Evolutionary conservation across 1,284 basidiomycete species (phyloP), one percentile per base, ranked within the genome.

Genomic region (Ceratobasidium sp.): DNA sequence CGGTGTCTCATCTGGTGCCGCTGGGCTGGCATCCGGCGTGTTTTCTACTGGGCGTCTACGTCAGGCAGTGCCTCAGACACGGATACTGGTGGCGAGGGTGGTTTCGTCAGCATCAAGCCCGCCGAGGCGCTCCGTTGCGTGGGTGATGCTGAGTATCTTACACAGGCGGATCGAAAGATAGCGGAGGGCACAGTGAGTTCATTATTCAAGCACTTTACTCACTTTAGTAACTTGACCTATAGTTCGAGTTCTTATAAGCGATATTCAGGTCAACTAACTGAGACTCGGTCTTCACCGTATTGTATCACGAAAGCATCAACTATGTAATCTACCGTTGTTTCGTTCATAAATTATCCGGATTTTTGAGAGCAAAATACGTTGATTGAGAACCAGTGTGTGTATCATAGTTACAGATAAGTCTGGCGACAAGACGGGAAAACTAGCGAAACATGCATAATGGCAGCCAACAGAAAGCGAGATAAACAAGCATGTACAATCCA

Each of bases 21-120:
- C 53, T 91, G 90, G 89, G 89, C 89, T 26, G 90, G 89, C 0
- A 87, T 91, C 79, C 90, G 87, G 84, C 86, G 89, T 53, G 87
- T 90, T 56, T 91, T 89, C 81, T 87, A 90, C 80, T 90, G 89
- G 88, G 67, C 28, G 7, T 28, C 23, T 33, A 33, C 15, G 20
- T 33, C 60, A 3, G 60, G 18, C 58, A 26, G 13, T 26, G 10
- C 26, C 23, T 28, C 23, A 4, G 58, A 12, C 28, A 58, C 56
- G 28, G 28, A 58, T 7, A 13, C 42, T 20, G 23, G 7, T 5
- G 20, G 49, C 15, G 67, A 5, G 15, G 67, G 67, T n/a, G 28
- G 49, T 0, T 69, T 69, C 40, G 46, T 55, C 49, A 26, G 67
- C 46, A 55, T 69, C 67, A 69, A 69, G 51, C 67, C 67, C 7